Conservation (phyloP, 371 early-diverging fungal species). For the Mortierella sp. region DNA sequence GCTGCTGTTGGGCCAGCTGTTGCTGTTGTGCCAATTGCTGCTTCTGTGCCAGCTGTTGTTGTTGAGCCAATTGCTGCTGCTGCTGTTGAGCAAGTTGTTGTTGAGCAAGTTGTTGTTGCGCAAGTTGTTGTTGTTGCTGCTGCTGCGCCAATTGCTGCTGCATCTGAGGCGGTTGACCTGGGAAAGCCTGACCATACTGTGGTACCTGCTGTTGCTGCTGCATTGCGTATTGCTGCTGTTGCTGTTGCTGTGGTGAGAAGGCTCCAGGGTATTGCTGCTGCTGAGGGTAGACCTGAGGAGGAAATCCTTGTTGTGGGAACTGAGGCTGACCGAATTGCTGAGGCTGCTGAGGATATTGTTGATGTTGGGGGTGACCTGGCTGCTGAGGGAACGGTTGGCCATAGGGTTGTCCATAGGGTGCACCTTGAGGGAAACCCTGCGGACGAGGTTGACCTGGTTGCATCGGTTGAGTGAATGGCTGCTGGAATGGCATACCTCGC, state of each 20-base stretch:
- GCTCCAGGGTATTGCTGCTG: conserved; percentile 17
- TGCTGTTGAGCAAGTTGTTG: conserved; percentile 19
- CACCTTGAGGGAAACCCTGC: conserved; percentile 29
- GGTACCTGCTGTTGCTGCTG: conserved; percentile 32
- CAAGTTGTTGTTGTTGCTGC: conserved; percentile 16
- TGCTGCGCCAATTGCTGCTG: conserved; percentile 17
- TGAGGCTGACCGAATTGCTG: conserved; percentile 41
- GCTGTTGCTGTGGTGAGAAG: conserved; percentile 16
- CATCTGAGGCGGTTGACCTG: conserved; percentile 11
- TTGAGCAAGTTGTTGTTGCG: conserved; percentile 27
- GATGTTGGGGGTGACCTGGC: conserved; percentile 21
- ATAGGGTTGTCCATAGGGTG: conserved; percentile 16
- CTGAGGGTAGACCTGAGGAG: conserved; percentile 38
- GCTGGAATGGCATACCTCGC: conserved; percentile 23
- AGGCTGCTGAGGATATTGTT: conserved; percentile 30
- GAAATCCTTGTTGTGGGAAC: conserved; percentile 36
- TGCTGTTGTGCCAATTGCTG: conserved; percentile 19
- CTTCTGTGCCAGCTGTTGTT: conserved; percentile 11
- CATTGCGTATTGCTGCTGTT: conserved; percentile 12
- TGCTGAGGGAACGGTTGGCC: conserved; percentile 31
- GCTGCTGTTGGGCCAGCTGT: conserved; percentile 7
- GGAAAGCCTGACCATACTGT: conserved; percentile 19
- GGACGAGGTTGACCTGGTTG: conserved; percentile 39
- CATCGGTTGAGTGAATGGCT: conserved; percentile 24
- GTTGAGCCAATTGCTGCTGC: conserved; percentile 24